Evolutionary conservation across 164 flowering plant genomes (phyloP), one percentile per base, ranked within the genome.

Genomic region (Vitis amurensis): DNA sequence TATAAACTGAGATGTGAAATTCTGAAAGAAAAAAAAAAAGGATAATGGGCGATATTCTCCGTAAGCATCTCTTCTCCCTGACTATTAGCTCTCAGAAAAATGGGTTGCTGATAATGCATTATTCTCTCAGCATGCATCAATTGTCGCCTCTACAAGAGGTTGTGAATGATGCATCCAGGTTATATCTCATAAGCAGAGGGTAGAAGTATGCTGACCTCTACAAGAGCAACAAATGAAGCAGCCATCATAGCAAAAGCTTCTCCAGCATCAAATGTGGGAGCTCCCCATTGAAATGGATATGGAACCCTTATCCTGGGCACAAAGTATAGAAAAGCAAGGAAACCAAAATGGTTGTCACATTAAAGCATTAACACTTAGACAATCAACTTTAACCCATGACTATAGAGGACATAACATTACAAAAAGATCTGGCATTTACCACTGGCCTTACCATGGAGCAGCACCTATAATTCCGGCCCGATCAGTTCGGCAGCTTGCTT

Each of bases 171-270:
- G 44, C 44, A 37, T 37, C 44, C 4, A 37, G 44, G 44, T 6
- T 37, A 37, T 16, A 57, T 53, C 56, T 53, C 49, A 16, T 16
- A 14, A 66, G 59, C 23, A 58, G 17, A 59, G 12, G 16, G 30
- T 4, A 67, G 65, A 59, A 13, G 52, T 49, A 47, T 57, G 57
- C 76, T 37, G 29, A 92, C 98, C 98, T 92, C 98, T 30, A 92
- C 91, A 61, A 92, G 91, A 60, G 91, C 81, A 73, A 92, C 98
- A 79, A 91, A 89, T 29, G 98, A 82, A 78, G 88, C 85, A 55
- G 82, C 81, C 98, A 92, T 91, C 98, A 92, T 92, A 59, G 98
- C 98, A 79, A 92, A 92, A 68, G 88, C 81, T 84, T 92, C 98
- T 30, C 98, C 98, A 12, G 94, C 98, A 83, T 91, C 83, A 82